Base-by-base conservation (phyloP, 2,329 filamentous ascomycete genomes). In the Colletotrichum sp. region DNA sequence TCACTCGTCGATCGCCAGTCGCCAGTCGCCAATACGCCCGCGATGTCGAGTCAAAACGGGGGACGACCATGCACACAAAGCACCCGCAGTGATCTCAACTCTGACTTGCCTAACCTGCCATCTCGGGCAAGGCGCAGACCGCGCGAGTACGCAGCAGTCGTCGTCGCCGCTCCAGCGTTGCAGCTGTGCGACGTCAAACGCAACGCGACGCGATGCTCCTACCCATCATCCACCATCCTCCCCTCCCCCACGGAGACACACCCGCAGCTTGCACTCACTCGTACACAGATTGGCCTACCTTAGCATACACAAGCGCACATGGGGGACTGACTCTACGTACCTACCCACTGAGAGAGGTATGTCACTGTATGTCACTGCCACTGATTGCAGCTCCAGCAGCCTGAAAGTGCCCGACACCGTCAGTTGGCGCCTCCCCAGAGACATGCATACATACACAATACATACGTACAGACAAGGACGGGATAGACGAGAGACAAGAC, bases 131-230 rank as follows among this genome's bases (percentile, higher is more conserved):
- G 39, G 64, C 34, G 73, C 64, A 43, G 72, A 63, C 72, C 68
- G 69, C 61, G 72, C 72, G 55, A 72, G 60, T n/a, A 43, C 39
- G 39, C 39, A 43, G 39, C 16, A 43, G 39, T 43, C 39, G 67
- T 68, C 55, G 55, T 68, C 73, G 43, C 64, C 73, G 63, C 73
- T 64, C 57, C 73, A 72, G 57, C 39, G 73, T 72, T 64, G 64
- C 64, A 75, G 57, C 57, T 64, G 73, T 73, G 52, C 64, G 55
- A 73, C 69, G 60, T 24, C 39, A 64, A 67, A 72, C 63, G 73
- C 63, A 68, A 59, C 69, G 30, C 63, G 32, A 67, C 55, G 70
- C 71, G 73, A 59, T 63, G 69, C 63, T 63, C 52, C 55, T 43
- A 72, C 63, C 73, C 73, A 24, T 67, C 73, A 24, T 67, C 69